Base-by-base conservation (phyloP, 371 early-diverging fungal species). In the Coemansia sp. region DNA sequence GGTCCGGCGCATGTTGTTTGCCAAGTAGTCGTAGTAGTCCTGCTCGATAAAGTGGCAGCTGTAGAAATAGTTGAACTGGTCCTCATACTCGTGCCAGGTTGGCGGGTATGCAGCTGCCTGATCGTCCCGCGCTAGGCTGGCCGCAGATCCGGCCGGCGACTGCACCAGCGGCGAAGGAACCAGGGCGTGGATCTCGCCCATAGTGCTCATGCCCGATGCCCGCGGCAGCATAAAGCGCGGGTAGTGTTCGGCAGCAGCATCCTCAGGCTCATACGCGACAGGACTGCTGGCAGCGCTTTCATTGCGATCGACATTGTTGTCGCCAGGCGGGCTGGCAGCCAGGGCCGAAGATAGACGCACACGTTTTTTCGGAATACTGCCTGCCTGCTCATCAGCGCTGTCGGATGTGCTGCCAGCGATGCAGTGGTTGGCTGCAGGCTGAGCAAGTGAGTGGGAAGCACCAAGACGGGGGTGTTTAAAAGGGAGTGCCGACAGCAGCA, bases 381-480 rank as follows among this genome's bases (percentile, higher is more conserved):
- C 13, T 34, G 32, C 10, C 51, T 32, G 51, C 32, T 51, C 51
- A 34, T 34, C 34, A 13, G 51, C 31, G 51, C 32, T 51, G 34
- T 51, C 41, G 41, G 41, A 41, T 53, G 16, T 26, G 41, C 26
- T 59, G 42, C 34, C 55, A 50, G 9, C n/a, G 53, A 30, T 36
- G 39, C 34, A 50, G 13, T 39, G 39, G 13, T 45, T 10, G 42
- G 47, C 47, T 26, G 40, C 26, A 11, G 56, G 11, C 13, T 39
- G 67, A 51, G 59, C 58, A 48, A n/a, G 50, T 8, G 55, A 41
- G 38, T 63, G 63, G 1, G 62, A 59, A 34, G 45, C 49, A 42
- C 39, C 42, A 68, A 71, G 71, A 71, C 71, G 71, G 71, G 71
- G 71, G 71, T 54, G 63, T 67, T 71, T 71, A 67, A 71, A 71